These are phyloP conservation scores for Trichosporon asahii DNA, from an alignment of 1,284 basidiomycete genomes.

Conservation along the genomic window DNA sequence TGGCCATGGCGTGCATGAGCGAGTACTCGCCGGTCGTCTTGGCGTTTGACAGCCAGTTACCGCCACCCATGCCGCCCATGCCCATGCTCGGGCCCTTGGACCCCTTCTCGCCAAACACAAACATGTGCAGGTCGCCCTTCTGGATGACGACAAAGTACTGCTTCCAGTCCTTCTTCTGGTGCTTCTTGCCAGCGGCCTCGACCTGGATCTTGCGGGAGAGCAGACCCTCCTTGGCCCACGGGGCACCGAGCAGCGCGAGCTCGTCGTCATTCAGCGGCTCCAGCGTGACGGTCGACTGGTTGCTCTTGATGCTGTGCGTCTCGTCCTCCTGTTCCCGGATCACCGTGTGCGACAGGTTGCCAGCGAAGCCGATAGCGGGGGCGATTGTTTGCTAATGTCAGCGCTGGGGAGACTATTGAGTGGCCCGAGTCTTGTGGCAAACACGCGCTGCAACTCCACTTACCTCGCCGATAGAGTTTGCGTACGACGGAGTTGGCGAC, in stretches of 20 bases:
- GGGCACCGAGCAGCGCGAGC: slow-evolving; percentile 85
- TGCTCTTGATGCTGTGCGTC: slow-evolving; percentile 62
- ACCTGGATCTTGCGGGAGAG: slow-evolving; percentile 90
- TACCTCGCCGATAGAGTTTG: slow-evolving; percentile 78
- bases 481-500: slow-evolving; percentile 83
- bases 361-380: slow-evolving; percentile 87
- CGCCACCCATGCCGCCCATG: slow-evolving; percentile 74
- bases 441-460: neutral
- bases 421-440: too few species aligned
- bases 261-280: slow-evolving; percentile 79
- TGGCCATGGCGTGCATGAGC: slow-evolving; percentile 82
- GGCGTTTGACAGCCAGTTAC: slow-evolving; percentile 96
- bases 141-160: slow-evolving; percentile 95
- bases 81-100: slow-evolving; percentile 50
- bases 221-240: slow-evolving; percentile 98
- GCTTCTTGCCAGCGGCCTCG: slow-evolving; percentile 67
- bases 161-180: slow-evolving; percentile 81
- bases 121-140: slow-evolving; percentile 90
- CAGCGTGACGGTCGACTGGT: slow-evolving; percentile 57
- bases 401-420: neutral
- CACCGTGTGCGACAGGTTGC: slow-evolving; percentile 90
- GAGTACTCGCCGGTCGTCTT: slow-evolving; percentile 72
- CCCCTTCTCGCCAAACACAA: slow-evolving; percentile 69
- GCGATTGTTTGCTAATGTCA: slow-evolving; percentile 52
- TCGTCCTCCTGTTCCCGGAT: slow-evolving; percentile 95